These are phyloP conservation scores for Paraconiothyrium brasiliense DNA, from an alignment of 2,329 filamentous ascomycete species.

Conservation along the genomic window DNA sequence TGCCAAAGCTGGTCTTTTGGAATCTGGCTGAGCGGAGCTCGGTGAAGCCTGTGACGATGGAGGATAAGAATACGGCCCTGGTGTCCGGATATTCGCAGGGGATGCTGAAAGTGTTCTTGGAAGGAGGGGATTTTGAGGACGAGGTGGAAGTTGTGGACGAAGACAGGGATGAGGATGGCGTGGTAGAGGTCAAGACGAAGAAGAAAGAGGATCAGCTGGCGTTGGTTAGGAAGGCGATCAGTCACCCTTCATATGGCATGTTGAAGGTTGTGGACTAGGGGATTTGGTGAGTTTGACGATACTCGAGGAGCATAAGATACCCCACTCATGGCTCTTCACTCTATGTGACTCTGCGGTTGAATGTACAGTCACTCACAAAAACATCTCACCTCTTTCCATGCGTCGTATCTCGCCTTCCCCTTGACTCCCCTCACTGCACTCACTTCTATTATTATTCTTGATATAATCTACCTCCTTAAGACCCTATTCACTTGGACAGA, in stretches of 20 bases:
- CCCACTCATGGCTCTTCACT: no score
- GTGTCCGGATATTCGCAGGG: constrained; percentile 68
- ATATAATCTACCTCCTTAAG: no score
- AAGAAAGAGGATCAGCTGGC: constrained; percentile 56
- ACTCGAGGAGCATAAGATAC: no score
- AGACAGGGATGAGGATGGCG: constrained; percentile 35
- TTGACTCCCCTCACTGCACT: no score
- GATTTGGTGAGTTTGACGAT: no score
- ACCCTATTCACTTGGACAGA: no score
- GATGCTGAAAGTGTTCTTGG: constrained; percentile 67
- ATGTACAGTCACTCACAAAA: no score
- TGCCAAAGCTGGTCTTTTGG: constrained; percentile 70
- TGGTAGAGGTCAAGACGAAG: constrained; percentile 49
- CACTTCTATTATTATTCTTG: no score
- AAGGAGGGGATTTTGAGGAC: constrained; percentile 57
- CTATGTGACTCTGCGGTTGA: background rate
- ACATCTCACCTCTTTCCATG: no score
- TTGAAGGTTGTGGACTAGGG: constrained; percentile 62
- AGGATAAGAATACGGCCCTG: constrained; percentile 58
- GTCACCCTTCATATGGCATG: constrained; percentile 65
- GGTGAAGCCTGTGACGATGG: constrained; percentile 61
- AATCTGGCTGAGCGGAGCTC: constrained; percentile 61
- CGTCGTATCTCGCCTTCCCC: no score
- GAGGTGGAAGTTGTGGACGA: constrained; percentile 52
- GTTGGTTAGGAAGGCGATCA: constrained; percentile 61